These are phyloP conservation scores for Sphaerobolus stellatus DNA, from an alignment of 1,284 basidiomycete species.

Conservation along the genomic window DNA sequence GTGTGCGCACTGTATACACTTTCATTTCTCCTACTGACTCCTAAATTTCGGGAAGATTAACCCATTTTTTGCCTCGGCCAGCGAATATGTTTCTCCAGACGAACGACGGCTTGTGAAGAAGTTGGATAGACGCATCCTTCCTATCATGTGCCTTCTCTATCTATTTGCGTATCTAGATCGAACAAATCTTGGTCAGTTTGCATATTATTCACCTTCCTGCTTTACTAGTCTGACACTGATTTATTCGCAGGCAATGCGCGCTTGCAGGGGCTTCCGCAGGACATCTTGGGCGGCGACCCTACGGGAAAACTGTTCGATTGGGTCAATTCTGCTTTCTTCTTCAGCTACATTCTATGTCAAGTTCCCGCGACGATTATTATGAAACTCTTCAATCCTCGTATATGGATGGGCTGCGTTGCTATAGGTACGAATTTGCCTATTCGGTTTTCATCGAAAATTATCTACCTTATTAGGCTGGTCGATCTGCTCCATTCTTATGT, in stretches of 20 bases:
- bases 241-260: conserved; percentile 55
- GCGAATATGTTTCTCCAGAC: no score
- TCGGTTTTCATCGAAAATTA: background rate
- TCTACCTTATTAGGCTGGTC: background rate
- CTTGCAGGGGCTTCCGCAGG: conserved; percentile 63
- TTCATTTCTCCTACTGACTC: no score
- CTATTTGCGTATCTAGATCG: conserved; percentile 75
- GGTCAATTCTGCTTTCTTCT: conserved; percentile 73
- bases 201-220: background rate
- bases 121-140: conserved; percentile 65
- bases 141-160: conserved; percentile 69
- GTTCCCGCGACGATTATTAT: conserved; percentile 66
- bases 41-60: no score
- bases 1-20: no score
- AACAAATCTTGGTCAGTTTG: conserved; percentile 52
- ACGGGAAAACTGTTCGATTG: conserved; percentile 69
- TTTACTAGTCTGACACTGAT: background rate
- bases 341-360: conserved; percentile 64
- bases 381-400: conserved; percentile 63
- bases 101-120: conserved; percentile 63
- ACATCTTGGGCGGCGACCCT: conserved; percentile 63
- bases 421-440: conserved; percentile 65
- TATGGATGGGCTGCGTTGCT: conserved; percentile 65
- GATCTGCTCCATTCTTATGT: conserved; percentile 34
- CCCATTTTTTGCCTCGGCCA: no score